A percentile compares a stretch with the other conserved stretches of the same genome.
Conservation (phyloP, 441 rosid genomes). For the Breynia disticha region DNA sequence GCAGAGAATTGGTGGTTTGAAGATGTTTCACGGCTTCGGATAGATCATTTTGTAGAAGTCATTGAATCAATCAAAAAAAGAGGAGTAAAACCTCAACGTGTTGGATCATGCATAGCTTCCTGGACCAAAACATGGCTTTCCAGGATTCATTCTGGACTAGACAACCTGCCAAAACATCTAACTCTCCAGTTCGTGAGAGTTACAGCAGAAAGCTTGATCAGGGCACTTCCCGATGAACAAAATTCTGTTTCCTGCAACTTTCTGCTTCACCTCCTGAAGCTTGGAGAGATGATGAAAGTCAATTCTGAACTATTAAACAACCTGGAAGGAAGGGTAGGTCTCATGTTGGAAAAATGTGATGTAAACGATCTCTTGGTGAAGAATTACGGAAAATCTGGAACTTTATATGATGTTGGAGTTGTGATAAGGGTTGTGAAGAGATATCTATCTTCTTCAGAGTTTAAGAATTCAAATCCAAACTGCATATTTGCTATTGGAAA, state of each 20-base stretch:
- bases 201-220: slow-evolving; percentile 34
- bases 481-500: slow-evolving; percentile 26
- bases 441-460: slow-evolving; percentile 24
- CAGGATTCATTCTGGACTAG: slow-evolving; percentile 20
- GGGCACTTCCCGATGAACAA: slow-evolving; percentile 34
- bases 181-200: slow-evolving; percentile 23
- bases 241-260: slow-evolving; percentile 46
- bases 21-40: slow-evolving; percentile 41
- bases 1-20: slow-evolving; percentile 48
- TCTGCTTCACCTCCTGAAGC: slow-evolving; percentile 43
- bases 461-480: slow-evolving; percentile 13
- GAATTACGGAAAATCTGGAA: slow-evolving; percentile 20
- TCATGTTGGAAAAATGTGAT: slow-evolving; percentile 31
- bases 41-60: slow-evolving; percentile 48
- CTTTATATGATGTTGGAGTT: slow-evolving; percentile 27
- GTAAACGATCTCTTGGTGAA: slow-evolving; percentile 40
- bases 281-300: slow-evolving; percentile 25
- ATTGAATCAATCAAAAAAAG: slow-evolving; percentile 30
- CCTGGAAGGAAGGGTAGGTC: slow-evolving; percentile 30
- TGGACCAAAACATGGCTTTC: slow-evolving; percentile 47
- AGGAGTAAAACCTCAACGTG: slow-evolving; percentile 31
- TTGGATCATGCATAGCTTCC: slow-evolving; percentile 38
- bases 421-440: slow-evolving; percentile 24
- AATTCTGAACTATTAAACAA: slow-evolving; percentile 14
- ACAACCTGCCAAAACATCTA: slow-evolving; percentile 21